Base-by-base conservation (phyloP, 2,329 filamentous ascomycete genomes). In the Knufia petricola region DNA sequence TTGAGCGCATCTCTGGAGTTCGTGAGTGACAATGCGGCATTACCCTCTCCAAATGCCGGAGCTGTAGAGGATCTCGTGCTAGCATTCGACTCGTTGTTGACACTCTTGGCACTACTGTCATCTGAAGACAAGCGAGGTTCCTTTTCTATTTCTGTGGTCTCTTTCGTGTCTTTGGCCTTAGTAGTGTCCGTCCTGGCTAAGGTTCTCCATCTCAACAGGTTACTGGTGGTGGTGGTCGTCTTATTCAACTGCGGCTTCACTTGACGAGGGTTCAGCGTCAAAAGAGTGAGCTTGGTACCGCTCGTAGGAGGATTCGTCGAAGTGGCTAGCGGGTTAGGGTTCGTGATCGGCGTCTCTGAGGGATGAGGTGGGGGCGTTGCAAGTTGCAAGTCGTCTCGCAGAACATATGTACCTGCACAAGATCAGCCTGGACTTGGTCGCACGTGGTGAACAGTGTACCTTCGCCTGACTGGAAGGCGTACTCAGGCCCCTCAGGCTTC, bases 281-380 rank as follows among this genome's bases (percentile, higher is more conserved):
- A 73, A 12, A 95, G 72, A 0, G 89, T 92, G 31, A 96, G 66
- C 63, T 85, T 92, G 30, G 89, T 90, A 48, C 92, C 92, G 3
- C 80, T 76, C 1, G 84, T 88, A 2, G 87, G 87, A n/a, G 89
- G 86, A 46, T 84, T 81, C 3, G 88, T 83, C 15, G 77, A 84
- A 4, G 90, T 95, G 32, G 87, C 84, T 36, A 98, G 78, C 21
- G 92, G 92, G 62, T 96, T 98, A 38, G 86, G 84, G 62, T 94
- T 95, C 50, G 85, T 70, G 34, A 89, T 70, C 19, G 88, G 89
- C 10, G 87, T 82, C 72, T 98, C 92, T 52, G 89, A 95, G 19
- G 92, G 92, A 68, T 98, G 92, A 12, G 89, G 89, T 54, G 90
- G 90, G 49, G 92, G 92, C 28, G 89, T 95, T 38, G 92, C 90